phyloP scores from a whole-genome alignment of 2,329 filamentous ascomycete genomes.

The Colletotrichum endophyticum region DNA sequence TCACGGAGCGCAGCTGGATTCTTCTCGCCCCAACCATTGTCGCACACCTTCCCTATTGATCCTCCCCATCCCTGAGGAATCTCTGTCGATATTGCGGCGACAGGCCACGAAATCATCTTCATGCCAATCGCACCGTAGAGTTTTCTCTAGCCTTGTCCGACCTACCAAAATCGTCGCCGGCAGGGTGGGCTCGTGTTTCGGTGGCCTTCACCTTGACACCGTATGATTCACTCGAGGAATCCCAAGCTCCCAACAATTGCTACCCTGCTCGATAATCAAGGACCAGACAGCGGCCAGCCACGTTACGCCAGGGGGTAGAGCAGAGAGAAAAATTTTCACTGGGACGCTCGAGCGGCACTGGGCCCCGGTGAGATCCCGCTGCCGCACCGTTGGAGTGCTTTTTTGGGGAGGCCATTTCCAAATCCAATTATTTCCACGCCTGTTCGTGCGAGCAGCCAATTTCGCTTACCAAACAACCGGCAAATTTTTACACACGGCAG shows the following conservation, averaged over 20 bases:
- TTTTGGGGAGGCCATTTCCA: constrained; percentile 9
- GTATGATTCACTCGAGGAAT: constrained; percentile 15
- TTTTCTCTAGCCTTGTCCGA: not conserved
- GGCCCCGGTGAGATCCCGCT: not conserved
- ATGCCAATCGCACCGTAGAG: not conserved
- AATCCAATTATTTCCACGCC: constrained; percentile 2
- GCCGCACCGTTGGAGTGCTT: not conserved
- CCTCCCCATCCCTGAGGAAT: not conserved
- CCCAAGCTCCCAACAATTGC: constrained; percentile 14
- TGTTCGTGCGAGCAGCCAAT: constrained; percentile 14
- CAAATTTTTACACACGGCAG: constrained; percentile 16
- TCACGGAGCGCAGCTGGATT: not conserved
- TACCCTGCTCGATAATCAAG: constrained; percentile 9
- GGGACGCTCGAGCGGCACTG: constrained; percentile 12
- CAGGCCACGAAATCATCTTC: not conserved
- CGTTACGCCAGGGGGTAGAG: constrained; percentile 4
- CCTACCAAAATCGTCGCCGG: not conserved
- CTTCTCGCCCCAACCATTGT: not conserved
- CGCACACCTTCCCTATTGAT: not conserved
- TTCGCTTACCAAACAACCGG: constrained; percentile 14
- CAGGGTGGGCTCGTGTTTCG: constrained; percentile 4
- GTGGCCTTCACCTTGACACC: constrained; percentile 14
- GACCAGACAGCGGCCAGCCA: constrained; percentile 12
- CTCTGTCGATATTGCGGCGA: not conserved
- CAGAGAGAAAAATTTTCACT: constrained; percentile 11